phyloP scores from a whole-genome alignment of 805 yeast genomes.

The Sporopachydermia lactativora region DNA sequence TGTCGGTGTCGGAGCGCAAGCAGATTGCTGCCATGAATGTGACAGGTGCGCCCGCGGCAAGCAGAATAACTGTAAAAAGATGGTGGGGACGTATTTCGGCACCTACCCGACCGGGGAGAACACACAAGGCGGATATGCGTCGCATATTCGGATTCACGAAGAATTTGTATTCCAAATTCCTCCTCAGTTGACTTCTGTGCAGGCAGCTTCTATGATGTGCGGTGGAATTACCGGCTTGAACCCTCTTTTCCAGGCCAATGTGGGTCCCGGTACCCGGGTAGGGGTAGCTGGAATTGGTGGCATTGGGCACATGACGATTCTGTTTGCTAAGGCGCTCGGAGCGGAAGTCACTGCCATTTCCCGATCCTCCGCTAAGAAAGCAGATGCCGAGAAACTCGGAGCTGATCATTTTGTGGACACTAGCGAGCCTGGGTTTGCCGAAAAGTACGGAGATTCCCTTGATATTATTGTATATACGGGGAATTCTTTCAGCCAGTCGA shows the following conservation, averaged over 20 bases:
- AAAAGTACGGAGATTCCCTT: constrained; percentile 18
- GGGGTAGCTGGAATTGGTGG: constrained; percentile 34
- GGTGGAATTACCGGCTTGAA: constrained; percentile 43
- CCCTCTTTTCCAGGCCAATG: constrained; percentile 26
- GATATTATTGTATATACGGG: constrained; percentile 33
- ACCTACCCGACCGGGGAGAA: constrained; percentile 18
- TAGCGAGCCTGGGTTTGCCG: constrained; percentile 22
- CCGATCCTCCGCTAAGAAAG: constrained; percentile 27
- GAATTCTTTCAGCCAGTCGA: constrained; percentile 17
- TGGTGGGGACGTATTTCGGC: constrained; percentile 23
- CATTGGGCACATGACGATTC: constrained; percentile 32
- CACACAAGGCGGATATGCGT: constrained; percentile 26
- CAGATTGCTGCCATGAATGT: constrained; percentile 26
- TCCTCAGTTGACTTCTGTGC: constrained; percentile 25
- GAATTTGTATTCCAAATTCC: constrained; percentile 36
- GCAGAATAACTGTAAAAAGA: constrained; percentile 25
- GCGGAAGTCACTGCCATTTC: constrained; percentile 37
- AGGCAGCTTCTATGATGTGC: constrained; percentile 41
- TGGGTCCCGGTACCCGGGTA: constrained; percentile 24
- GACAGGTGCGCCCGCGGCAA: constrained; percentile 22
- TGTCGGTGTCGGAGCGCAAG: constrained; percentile 37
- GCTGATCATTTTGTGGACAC: constrained; percentile 36
- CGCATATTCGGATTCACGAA: constrained; percentile 30
- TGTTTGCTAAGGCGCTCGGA: constrained; percentile 36
- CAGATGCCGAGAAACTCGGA: constrained; percentile 28